Evolutionary conservation across 2,329 filamentous ascomycete genomes (phyloP).

Genomic region (Drechslerella coelobrocha): DNA sequence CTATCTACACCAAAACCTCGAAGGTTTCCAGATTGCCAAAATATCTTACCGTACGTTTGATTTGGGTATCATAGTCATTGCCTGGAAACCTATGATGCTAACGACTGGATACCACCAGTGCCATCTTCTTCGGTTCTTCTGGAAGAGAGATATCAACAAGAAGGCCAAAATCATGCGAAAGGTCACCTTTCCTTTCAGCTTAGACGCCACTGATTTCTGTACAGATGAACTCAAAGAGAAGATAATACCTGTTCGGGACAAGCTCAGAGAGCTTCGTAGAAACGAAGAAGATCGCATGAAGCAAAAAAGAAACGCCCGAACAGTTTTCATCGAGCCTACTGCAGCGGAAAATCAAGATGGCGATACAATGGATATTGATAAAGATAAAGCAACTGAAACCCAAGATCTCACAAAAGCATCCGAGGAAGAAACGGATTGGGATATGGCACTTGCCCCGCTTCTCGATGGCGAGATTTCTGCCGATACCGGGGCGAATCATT

Average conservation of each 20-base stretch:
- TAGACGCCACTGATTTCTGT: constrained; percentile 94
- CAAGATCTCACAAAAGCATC: constrained; percentile 59
- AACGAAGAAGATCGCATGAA: constrained; percentile 76
- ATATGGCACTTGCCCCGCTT: constrained; percentile 83
- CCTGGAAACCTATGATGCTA: neutral
- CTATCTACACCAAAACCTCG: constrained; percentile 87
- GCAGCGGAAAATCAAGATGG: constrained; percentile 64
- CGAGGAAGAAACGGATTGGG: constrained; percentile 68
- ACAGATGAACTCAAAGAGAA: constrained; percentile 84
- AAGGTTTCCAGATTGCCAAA: constrained; percentile 88
- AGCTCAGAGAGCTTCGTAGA: constrained; percentile 92
- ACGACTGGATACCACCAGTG: constrained; percentile 44
- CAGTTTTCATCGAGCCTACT: constrained; percentile 60
- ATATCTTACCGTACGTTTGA: constrained; percentile 76
- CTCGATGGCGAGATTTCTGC: constrained; percentile 76
- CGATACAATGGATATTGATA: constrained; percentile 62
- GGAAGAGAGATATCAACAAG: constrained; percentile 93
- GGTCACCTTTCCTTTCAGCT: constrained; percentile 90
- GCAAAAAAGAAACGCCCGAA: constrained; percentile 34
- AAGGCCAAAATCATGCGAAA: constrained; percentile 99
- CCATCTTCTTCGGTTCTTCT: constrained; percentile 97
- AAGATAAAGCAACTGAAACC: constrained; percentile 58
- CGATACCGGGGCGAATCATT: constrained; percentile 87
- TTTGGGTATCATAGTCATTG: neutral
- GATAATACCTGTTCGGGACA: constrained; percentile 90